Percentiles rank a stretch among this genome's conserved stretches.
Evolutionary conservation across 768 basidiomycete species (phyloP).

Genomic region (Termitomyces sp.): DNA sequence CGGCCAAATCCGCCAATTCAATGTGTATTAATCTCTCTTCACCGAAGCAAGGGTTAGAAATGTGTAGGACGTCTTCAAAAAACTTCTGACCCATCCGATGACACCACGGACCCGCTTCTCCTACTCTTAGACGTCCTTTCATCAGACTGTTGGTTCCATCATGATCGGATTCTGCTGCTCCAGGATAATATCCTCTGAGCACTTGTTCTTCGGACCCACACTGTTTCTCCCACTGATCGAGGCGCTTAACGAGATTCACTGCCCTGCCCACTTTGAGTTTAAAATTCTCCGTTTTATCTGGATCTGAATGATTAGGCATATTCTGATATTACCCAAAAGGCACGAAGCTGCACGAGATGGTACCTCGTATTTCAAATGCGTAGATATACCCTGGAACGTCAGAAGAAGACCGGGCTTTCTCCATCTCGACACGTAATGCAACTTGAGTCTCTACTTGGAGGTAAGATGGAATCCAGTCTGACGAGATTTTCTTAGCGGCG

Average conservation of each 20-base stretch:
- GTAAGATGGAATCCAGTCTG: conserved; percentile 72
- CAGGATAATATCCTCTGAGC: conserved; percentile 73
- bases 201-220: conserved; percentile 77
- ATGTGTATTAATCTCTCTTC: conserved; percentile 75
- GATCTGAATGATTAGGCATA: conserved; percentile 13
- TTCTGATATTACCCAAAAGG: not conserved
- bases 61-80: not conserved
- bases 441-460: conserved; percentile 58
- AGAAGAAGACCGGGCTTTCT: conserved; percentile 44
- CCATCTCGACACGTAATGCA: conserved; percentile 45
- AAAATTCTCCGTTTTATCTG: conserved; percentile 35
- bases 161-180: conserved; percentile 39
- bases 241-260: conserved; percentile 65
- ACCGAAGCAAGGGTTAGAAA: not conserved
- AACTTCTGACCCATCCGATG: conserved; percentile 53
- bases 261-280: conserved; percentile 81
- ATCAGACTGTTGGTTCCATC: conserved; percentile 45
- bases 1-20: conserved; percentile 68
- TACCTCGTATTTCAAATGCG: conserved; percentile 76
- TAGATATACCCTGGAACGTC: conserved; percentile 81
- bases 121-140: conserved; percentile 62
- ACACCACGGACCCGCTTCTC: conserved; percentile 60
- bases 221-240: conserved; percentile 80
- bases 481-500: not conserved
- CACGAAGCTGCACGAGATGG: conserved; percentile 2